Evolutionary conservation across 1,284 basidiomycete genomes (phyloP), one percentile per base, ranked within the genome.

Genomic region (Butyriboletus appendiculatus): DNA sequence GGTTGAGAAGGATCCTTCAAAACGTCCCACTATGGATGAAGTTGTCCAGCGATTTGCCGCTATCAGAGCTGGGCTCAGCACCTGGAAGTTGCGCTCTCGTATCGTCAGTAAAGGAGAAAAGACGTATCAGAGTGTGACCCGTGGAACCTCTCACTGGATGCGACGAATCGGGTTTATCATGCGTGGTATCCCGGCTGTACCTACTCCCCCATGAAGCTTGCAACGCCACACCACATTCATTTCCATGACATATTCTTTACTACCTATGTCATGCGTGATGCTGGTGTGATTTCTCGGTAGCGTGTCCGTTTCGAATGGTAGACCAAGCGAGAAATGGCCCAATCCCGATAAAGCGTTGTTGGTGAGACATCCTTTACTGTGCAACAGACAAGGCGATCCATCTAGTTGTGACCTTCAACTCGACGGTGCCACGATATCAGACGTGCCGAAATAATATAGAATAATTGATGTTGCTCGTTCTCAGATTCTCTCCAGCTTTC

Each of bases 1-100:
- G 62, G 16, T 55, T 33, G 62, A 60, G 8, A 9, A 24, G 1
- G 59, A 63, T 4, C 64, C 62, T 4, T 42, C 50, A 4, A 64
- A 62, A 18, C 64, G 56, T n/a, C 64, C 59, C 7, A 48, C 52
- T 0, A 66, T 63, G 64, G 34, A 35, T 28, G 53, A 63, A 3
- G 62, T 63, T n/a, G 45, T 60, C 4, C 5, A 24, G 2, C 52
- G 54, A 5, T 63, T 66, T 37, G 7, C 1, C 14, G 18, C 2
- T 0, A 50, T 60, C 20, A 18, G 8, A 10, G 18, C n/a, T 0
- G 9, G 38, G 10, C 59, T 63, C 11, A 52, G 37, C 10, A 22
- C 0, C 0, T 39, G 59, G 63, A 59, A 50, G n/a, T n/a, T 63
- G 20, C 62, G 62, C 22, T 66, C 62, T 16, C 61, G 63, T 2